A percentile compares a stretch with the other conserved stretches of the same genome.
Conservation (phyloP, 768 basidiomycete species). For the Mycena amicta region DNA sequence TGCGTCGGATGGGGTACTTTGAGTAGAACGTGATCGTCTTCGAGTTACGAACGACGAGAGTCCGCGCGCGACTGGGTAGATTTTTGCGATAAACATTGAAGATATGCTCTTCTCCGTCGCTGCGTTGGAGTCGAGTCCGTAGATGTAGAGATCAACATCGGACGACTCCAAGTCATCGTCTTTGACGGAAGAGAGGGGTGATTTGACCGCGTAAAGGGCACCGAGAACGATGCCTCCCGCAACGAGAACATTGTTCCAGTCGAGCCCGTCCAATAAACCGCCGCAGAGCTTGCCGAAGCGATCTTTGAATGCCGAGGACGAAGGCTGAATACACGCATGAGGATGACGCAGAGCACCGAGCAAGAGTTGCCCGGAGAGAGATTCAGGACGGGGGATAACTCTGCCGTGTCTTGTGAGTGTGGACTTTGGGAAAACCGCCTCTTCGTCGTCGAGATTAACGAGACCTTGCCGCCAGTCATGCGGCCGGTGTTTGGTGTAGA, state of each 20-base stretch:
- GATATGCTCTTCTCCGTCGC: conserved; percentile 4
- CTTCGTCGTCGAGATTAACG: too few species aligned
- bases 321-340: not conserved
- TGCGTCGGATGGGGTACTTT: conserved; percentile 7
- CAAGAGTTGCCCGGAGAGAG: not conserved
- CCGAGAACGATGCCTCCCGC: conserved; percentile 13
- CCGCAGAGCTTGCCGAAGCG: not conserved
- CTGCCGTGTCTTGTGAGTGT: too few species aligned
- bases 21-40: conserved; percentile 13
- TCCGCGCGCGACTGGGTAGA: too few species aligned
- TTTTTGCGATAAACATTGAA: too few species aligned
- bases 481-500: too few species aligned
- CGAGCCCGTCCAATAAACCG: conserved; percentile 1
- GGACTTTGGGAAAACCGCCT: too few species aligned
- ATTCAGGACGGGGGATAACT: not conserved
- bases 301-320: not conserved
- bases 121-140: not conserved
- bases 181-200: not conserved
- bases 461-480: too few species aligned
- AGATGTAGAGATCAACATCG: conserved; percentile 12
- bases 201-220: not conserved
- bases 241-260: conserved; percentile 11
- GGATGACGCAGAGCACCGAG: too few species aligned
- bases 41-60: too few species aligned
- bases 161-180: too few species aligned